A percentile compares a stretch with the other conserved stretches of the same genome.
Evolutionary conservation across 1,284 basidiomycete species (phyloP).

Genomic region (Pterulicium gracile): DNA sequence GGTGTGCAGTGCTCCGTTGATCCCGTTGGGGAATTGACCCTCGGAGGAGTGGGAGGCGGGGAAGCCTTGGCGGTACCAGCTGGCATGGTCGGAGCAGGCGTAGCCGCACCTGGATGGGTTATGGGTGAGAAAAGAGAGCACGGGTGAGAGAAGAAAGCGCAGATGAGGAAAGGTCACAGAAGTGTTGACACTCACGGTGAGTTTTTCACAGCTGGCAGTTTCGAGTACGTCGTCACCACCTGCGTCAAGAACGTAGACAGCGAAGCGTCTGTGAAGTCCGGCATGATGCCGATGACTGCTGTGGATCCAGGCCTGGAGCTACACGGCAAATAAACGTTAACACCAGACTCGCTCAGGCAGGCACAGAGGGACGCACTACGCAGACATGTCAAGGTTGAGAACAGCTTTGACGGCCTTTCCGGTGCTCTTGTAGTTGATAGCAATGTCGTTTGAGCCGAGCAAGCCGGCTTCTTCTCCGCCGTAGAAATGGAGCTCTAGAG

Average conservation of each 20-base stretch:
- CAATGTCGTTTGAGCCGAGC: conserved; percentile 42
- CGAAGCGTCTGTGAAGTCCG: not conserved
- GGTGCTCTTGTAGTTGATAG: conserved; percentile 30
- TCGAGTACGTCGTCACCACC: not conserved
- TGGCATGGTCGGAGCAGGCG: conserved; percentile 8
- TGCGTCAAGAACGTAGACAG: not conserved
- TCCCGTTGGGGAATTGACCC: too few relatives aligned
- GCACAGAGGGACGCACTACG: too few relatives aligned
- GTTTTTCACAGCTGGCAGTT: conserved; percentile 32
- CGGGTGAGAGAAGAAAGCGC: conserved; percentile 31
- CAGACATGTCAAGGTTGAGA: conserved; percentile 9
- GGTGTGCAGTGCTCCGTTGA: too few relatives aligned
- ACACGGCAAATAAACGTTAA: not conserved
- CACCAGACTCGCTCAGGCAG: conserved; percentile 7
- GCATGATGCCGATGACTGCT: not conserved
- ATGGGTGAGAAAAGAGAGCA: conserved; percentile 12
- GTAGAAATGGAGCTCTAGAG: conserved; percentile 51
- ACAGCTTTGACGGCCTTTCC: conserved; percentile 32
- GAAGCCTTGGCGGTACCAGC: conserved; percentile 1
- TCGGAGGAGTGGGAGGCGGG: not conserved
- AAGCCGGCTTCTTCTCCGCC: conserved; percentile 45
- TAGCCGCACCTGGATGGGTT: conserved; percentile 5
- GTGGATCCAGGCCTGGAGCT: not conserved
- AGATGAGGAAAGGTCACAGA: conserved; percentile 46
- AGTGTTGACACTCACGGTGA: conserved; percentile 44